These are phyloP conservation scores for Eucalyptus coolabah DNA, from an alignment of 345 rosid species.

Conservation along the genomic window DNA sequence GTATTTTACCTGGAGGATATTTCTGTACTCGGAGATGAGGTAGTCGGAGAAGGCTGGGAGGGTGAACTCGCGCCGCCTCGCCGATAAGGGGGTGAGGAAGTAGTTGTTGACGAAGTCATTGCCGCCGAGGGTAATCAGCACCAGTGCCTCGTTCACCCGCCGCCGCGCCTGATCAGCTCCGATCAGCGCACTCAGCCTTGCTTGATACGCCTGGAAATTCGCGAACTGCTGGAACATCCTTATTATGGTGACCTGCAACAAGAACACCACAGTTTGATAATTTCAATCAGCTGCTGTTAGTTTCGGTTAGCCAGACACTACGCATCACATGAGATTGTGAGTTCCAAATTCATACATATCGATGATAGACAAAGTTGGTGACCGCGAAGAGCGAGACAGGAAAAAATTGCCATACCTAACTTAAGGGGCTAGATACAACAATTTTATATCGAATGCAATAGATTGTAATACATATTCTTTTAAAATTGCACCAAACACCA, in stretches of 20 bases:
- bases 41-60: conserved; percentile 16
- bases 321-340: neutral
- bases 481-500: neutral
- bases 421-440: neutral
- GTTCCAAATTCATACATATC: neutral
- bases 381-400: neutral
- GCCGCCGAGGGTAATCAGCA: conserved; percentile 43
- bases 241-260: conserved; percentile 18
- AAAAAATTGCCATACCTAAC: neutral
- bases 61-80: conserved; percentile 30
- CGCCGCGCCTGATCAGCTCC: conserved; percentile 15
- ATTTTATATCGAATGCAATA: neutral
- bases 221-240: conserved; percentile 23
- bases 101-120: conserved; percentile 56
- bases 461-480: neutral
- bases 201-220: conserved; percentile 29
- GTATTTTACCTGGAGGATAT: conserved; percentile 16
- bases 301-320: neutral
- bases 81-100: conserved; percentile 27
- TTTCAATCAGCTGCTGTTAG: neutral
- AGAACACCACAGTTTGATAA: neutral
- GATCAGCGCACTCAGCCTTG: conserved; percentile 12
- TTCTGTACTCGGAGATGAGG: conserved; percentile 35
- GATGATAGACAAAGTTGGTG: neutral
- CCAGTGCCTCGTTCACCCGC: conserved; percentile 34